Base-by-base conservation (phyloP, 495 filamentous ascomycete species). In the Penicillium macrosclerotiorum region DNA sequence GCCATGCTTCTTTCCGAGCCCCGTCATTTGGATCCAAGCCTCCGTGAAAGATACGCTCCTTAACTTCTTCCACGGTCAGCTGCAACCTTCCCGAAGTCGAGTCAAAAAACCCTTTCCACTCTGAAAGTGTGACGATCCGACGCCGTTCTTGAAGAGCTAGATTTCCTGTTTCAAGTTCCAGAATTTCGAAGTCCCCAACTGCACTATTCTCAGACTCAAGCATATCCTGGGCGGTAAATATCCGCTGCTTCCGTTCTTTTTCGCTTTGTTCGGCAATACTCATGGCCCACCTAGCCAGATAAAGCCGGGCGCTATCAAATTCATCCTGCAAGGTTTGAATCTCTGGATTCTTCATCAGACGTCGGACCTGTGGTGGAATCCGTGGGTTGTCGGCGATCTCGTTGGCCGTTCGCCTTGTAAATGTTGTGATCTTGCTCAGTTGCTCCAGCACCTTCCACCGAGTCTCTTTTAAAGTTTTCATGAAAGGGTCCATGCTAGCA, bases 271-370 rank as follows among this genome's bases (percentile, higher is more conserved):
- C 93, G 0, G 92, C 90, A 42, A 98, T 94, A 1, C 89, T 94
- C 93, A 97, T 97, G 0, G 93, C 93, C 93, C 93, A 98, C 34
- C 93, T 76, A 3, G 93, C 93, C 17, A 98, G 74, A 55, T 98
- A 98, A 27, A 98, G 71, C 49, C 93, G 78, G 5, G 94, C 93
- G 56, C 89, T 95, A 66, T 97, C 94, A 51, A 97, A 98, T 61
- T 98, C 93, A 48, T 96, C 91, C 62, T 93, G 89, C 35, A 98
- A 54, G 0, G 89, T 96, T 65, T 95, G 90, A 8, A 98, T 91
- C 60, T 98, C 91, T 1, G 93, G 94, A 44, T 94, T 95, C 56
- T 83, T 80, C 72, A 97, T 81, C 59, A 98, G 54, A 40, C 89
- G 78, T 54, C 85, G 78, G 20, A 97, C 81, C 58, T 96, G 93